Evolutionary conservation across 495 filamentous ascomycete genomes (phyloP).

Genomic region (Alectoria sarmentosa): DNA sequence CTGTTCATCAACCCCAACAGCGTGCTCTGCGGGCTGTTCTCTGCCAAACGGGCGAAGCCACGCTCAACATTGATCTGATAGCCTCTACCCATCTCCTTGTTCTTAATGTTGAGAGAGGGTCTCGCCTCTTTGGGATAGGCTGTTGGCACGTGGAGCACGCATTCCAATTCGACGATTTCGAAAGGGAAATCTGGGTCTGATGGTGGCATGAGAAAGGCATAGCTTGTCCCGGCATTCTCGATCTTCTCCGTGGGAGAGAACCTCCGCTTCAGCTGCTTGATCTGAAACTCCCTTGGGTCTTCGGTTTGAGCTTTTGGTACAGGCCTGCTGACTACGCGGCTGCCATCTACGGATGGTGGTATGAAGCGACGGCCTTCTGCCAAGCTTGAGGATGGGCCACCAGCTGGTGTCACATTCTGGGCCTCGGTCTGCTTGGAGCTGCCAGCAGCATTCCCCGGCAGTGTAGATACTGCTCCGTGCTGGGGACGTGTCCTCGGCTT

Average conservation of each 20-base stretch:
- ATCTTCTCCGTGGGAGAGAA: conserved; percentile 55
- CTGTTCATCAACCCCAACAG: conserved; percentile 62
- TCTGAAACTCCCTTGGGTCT: conserved; percentile 68
- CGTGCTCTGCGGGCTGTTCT: conserved; percentile 47
- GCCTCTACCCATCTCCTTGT: conserved; percentile 70
- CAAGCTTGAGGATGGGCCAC: neutral
- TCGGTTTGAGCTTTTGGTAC: conserved; percentile 56
- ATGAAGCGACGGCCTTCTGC: conserved; percentile 21
- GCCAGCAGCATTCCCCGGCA: conserved; percentile 17
- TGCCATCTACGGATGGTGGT: conserved; percentile 23
- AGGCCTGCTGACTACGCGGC: conserved; percentile 55
- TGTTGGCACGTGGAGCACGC: conserved; percentile 59
- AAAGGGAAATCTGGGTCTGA: conserved; percentile 89
- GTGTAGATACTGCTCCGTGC: neutral
- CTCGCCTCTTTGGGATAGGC: conserved; percentile 48
- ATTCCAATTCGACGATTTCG: conserved; percentile 61
- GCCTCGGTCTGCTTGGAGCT: conserved; percentile 7
- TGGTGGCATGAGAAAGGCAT: conserved; percentile 60
- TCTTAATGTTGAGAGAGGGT: conserved; percentile 59
- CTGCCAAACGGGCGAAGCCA: conserved; percentile 64
- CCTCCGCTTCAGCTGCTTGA: conserved; percentile 66
- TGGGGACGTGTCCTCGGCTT: conserved; percentile 14
- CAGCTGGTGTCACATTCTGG: neutral
- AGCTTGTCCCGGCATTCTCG: conserved; percentile 45
- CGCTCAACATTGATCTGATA: conserved; percentile 75